phyloP scores from a whole-genome alignment of 1,284 basidiomycete species.

The Pterula multifida region DNA sequence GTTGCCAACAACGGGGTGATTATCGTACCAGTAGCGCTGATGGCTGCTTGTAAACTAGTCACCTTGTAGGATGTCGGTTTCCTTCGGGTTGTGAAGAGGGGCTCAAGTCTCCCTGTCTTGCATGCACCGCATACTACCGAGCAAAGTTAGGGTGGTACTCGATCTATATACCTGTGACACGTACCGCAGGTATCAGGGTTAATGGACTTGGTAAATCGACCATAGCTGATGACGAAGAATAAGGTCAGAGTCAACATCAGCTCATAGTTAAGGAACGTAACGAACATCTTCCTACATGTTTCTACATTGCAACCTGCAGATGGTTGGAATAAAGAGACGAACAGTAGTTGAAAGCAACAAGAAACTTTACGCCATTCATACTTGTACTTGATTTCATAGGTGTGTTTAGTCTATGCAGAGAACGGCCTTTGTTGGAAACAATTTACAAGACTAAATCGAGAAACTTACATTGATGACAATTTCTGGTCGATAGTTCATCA shows the following conservation, averaged over 20 bases:
- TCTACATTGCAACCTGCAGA: conserved; percentile 42
- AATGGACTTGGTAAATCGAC: conserved; percentile 69
- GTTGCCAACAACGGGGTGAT: not conserved
- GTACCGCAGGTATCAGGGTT: conserved; percentile 50
- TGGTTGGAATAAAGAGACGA: too few species aligned
- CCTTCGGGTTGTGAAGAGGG: conserved; percentile 33
- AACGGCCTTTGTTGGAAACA: too few species aligned
- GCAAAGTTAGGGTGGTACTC: not conserved
- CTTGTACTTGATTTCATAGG: conserved; percentile 68
- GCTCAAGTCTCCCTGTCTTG: conserved; percentile 41
- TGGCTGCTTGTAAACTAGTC: conserved; percentile 32
- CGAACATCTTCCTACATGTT: conserved; percentile 55
- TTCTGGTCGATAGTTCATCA: conserved; percentile 50
- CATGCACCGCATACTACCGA: conserved; percentile 33
- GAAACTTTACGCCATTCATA: conserved; percentile 56
- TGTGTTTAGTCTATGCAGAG: conserved; percentile 47
- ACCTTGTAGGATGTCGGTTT: conserved; percentile 22
- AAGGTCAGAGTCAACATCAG: conserved; percentile 6
- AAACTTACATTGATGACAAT: conserved; percentile 44
- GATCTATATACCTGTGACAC: conserved; percentile 14
- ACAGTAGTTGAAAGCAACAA: conserved; percentile 4
- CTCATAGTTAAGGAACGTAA: not conserved
- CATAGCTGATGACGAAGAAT: conserved; percentile 42
- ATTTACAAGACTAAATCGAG: conserved; percentile 25
- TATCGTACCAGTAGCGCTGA: conserved; percentile 31